A percentile compares a stretch with the other conserved stretches of the same genome.
Conservation (phyloP, 345 rosid genomes). For the Kernera saxatilis region DNA sequence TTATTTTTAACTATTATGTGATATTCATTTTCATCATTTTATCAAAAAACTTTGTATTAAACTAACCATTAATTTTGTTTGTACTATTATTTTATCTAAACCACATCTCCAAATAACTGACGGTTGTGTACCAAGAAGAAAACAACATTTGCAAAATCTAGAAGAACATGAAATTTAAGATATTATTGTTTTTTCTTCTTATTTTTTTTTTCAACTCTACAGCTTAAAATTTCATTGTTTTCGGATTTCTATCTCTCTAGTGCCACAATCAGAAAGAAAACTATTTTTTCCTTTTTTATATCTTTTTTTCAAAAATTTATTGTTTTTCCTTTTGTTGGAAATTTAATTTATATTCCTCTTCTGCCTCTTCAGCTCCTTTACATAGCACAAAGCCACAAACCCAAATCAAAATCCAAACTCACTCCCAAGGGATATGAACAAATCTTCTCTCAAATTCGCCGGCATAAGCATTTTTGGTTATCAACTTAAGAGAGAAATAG, state of each 20-base stretch:
- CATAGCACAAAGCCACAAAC: background rate
- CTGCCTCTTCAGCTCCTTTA: background rate
- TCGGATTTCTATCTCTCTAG: background rate
- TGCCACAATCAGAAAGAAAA: background rate
- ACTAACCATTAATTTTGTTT: too few relatives aligned
- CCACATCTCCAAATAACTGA: background rate
- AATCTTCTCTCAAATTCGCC: background rate
- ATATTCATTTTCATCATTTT: too few relatives aligned
- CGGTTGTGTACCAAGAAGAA: background rate
- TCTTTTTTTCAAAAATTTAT: background rate
- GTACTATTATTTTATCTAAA: background rate
- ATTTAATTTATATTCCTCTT: background rate
- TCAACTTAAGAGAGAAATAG: background rate
- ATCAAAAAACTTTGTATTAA: too few relatives aligned
- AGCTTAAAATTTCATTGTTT: background rate
- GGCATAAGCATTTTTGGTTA: background rate
- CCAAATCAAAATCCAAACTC: background rate
- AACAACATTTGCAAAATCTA: background rate
- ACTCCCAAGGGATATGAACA: background rate
- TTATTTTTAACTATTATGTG: too few relatives aligned
- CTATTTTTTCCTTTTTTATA: too few relatives aligned
- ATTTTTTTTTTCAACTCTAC: background rate
- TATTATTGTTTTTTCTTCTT: background rate
- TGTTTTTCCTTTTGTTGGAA: background rate
- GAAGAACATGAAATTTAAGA: background rate